Evolutionary conservation across 345 rosid species (phyloP).

Genomic region (Bretschneidera sinensis): DNA sequence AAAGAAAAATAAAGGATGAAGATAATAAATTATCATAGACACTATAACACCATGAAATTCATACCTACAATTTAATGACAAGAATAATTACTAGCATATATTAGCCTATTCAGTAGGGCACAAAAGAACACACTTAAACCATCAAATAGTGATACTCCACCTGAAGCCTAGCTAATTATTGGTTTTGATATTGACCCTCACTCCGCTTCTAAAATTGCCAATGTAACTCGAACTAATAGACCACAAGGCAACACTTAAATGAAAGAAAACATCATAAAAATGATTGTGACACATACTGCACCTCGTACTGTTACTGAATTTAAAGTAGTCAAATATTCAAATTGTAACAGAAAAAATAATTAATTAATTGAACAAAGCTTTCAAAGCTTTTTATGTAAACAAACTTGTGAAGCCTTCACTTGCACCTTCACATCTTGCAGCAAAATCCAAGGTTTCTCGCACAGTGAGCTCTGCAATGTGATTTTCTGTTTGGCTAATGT

Average conservation of each 20-base stretch:
- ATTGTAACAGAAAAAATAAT: neutral
- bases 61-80: neutral
- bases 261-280: too few relatives aligned
- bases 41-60: neutral
- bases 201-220: too few relatives aligned
- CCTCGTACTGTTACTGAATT: too few relatives aligned
- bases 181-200: too few relatives aligned
- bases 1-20: neutral
- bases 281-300: too few relatives aligned
- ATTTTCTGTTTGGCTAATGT: slow-evolving; percentile 85
- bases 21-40: neutral
- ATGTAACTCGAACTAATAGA: too few relatives aligned
- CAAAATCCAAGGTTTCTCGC: slow-evolving; percentile 93
- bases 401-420: slow-evolving; percentile 76
- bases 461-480: slow-evolving; percentile 90
- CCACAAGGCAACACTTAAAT: too few relatives aligned
- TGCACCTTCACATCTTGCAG: slow-evolving; percentile 90
- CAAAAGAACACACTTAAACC: neutral
- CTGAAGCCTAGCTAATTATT: too few relatives aligned
- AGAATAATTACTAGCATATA: neutral
- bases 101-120: neutral
- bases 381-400: slow-evolving; percentile 1
- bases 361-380: neutral
- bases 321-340: too few relatives aligned
- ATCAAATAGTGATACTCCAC: too few relatives aligned